Base-by-base conservation (phyloP, 129 eudicot species). In the Centaurea solstitialis region DNA sequence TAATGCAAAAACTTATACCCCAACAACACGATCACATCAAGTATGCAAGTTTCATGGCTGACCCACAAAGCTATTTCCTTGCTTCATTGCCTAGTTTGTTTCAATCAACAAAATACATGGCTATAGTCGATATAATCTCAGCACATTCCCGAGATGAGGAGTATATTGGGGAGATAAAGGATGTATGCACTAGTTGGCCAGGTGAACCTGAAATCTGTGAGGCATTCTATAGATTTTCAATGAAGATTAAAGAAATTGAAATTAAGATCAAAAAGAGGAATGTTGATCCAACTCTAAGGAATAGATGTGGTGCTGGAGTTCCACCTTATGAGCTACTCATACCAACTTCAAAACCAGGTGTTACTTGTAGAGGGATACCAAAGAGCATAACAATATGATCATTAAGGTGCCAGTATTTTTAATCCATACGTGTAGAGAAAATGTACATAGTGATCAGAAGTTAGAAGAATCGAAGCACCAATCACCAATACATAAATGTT, bases 231-330 rank as follows among this genome's bases (percentile, higher is more conserved):
- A 78, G 80, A 50, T 94, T 94, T 72, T 88, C 97, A 0, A 82
- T 93, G 45, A 92, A 90, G 38, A 77, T 94, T 0, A 73, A 83
- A 33, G 78, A 75, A 47, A 86, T 94, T 15, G 98, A 94, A 82
- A 87, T 76, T 73, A 93, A 89, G 79, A 94, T 94, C 35, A 87
- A 94, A 30, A 79, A 68, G 73, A 86, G 97, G 81, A 94, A 94
- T 17, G 24, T 23, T 18, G 86, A 91, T 74, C 76, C 88, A 1
- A 80, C 22, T 57, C 90, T 89, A 21, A 88, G 88, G 85, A 94
- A 94, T 38, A 87, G 98, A 81, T 91, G 98, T 69, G 98, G 98
- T 40, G 98, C 94, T 11, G 98, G 98, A 1, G 92, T 94, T 76
- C 61, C 91, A 70, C 98, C 98, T 39, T 94, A 94, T 33, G 97